phyloP scores from a whole-genome alignment of 768 basidiomycete species.

The Leccinum longicurvipes region DNA sequence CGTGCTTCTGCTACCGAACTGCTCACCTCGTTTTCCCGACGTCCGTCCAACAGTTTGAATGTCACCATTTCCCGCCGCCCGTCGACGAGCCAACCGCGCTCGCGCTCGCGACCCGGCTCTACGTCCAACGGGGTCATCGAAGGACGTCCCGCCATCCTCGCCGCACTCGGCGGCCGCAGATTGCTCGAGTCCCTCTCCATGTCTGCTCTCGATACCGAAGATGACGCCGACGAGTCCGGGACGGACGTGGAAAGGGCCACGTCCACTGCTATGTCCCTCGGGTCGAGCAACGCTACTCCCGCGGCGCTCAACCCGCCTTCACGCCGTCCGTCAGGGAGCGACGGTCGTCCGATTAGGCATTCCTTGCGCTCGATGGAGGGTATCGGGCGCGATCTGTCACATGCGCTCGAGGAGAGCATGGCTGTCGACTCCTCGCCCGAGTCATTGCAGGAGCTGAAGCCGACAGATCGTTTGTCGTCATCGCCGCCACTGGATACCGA shows the following conservation, averaged over 20 bases:
- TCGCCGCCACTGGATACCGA: background rate
- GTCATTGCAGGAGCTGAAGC: background rate
- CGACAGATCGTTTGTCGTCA: background rate
- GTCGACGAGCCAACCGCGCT: constrained; percentile 22
- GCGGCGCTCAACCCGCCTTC: background rate
- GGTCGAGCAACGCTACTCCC: background rate
- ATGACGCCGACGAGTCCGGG: constrained; percentile 29
- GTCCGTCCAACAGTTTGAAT: constrained; percentile 22
- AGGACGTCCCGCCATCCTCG: constrained; percentile 20
- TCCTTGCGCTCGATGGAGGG: constrained; percentile 31
- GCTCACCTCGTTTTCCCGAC: constrained; percentile 17
- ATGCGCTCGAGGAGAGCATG: constrained; percentile 28
- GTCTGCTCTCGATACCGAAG: constrained; percentile 53
- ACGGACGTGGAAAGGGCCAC: constrained; percentile 19
- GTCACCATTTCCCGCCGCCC: constrained; percentile 31
- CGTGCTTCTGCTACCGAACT: constrained; percentile 29
- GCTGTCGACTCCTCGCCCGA: background rate
- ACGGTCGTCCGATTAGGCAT: constrained; percentile 8
- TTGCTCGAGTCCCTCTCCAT: constrained; percentile 44
- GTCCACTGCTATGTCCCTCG: background rate
- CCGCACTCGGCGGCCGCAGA: constrained; percentile 27
- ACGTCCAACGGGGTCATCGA: constrained; percentile 15
- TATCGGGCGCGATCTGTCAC: constrained; percentile 30
- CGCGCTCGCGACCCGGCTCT: constrained; percentile 24
- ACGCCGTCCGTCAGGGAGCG: constrained; percentile 10